Base-by-base conservation (phyloP, 2,329 filamentous ascomycete species). In the Hortaea werneckii region DNA sequence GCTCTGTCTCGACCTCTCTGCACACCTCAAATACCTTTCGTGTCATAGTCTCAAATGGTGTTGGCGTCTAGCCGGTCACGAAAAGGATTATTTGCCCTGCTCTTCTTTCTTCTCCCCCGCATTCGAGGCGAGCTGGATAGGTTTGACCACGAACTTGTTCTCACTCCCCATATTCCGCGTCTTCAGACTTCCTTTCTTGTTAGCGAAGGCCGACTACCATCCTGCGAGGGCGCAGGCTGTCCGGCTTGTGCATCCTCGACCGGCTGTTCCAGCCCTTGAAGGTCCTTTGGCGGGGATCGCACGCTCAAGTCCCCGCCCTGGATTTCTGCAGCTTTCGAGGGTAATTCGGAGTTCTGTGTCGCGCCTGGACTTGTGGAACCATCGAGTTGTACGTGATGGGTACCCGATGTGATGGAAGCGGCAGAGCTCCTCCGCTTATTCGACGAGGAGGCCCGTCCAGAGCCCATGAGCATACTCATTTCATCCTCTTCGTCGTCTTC, bases 401-500 rank as follows among this genome's bases (percentile, higher is more conserved):
- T 52, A 29, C 58, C 53, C 30, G 50, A 53, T 29, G 49, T 49
- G 26, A 55, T 46, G 5, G 55, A 56, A 1, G 53, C 47, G 29
- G 54, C 59, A 41, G 58, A 68, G 44, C 67, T 72, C 29, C 72
- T 63, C 47, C 73, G 68, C 43, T 70, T 69, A 9, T 61, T 61
- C 41, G 66, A 9, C 20, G 20, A 20, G 20, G 20, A 4, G 20
- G 20, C 20, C 20, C 20, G 20, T 20, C 20, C 20, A 20, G 20
- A 20, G n/a, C 54, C 53, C 56, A 95, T 74, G 66, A 92, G 94
- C 45, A 82, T 81, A n/a, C 96, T 69, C 59, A 90, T 87, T 53
- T 95, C 89, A 46, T 95, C 89, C 40, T 95, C 90, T 50, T 94
- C 87, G 51, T 94, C 87, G 47, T 95, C 90, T 61, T 95, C 89